A percentile compares a stretch with the other conserved stretches of the same genome.
phyloP scores from a whole-genome alignment of 2,329 filamentous ascomycete species.

The Alternaria atra region DNA sequence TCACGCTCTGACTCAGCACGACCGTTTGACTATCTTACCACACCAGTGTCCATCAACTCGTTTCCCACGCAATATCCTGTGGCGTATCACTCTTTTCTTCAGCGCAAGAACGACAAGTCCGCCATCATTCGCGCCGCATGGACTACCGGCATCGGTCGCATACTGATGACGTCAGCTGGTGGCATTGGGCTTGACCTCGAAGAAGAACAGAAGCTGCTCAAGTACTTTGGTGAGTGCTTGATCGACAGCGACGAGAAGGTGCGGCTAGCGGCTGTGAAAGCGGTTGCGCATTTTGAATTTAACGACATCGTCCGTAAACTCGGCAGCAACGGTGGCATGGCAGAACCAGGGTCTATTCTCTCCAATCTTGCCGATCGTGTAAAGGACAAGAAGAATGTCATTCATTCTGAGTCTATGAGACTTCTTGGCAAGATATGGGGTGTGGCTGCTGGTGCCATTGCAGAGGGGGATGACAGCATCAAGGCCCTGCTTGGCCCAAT shows the following conservation, averaged over 20 bases:
- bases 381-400: constrained; percentile 81
- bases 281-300: constrained; percentile 82
- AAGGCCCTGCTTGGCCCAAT: constrained; percentile 79
- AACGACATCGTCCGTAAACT: constrained; percentile 83
- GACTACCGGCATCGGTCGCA: constrained; percentile 83
- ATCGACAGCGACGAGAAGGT: constrained; percentile 92
- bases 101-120: constrained; percentile 86
- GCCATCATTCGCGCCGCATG: constrained; percentile 83
- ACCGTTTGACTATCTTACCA: constrained; percentile 72
- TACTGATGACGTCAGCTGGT: constrained; percentile 89
- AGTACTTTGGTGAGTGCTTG: constrained; percentile 79
- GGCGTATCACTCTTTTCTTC: constrained; percentile 85
- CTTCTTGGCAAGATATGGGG: constrained; percentile 89
- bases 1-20: constrained; percentile 40
- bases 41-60: constrained; percentile 85
- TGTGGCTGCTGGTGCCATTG: constrained; percentile 87
- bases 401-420: constrained; percentile 87
- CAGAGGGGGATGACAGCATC: constrained; percentile 80
- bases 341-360: constrained; percentile 79
- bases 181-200: constrained; percentile 85
- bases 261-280: constrained; percentile 85
- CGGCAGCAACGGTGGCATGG: constrained; percentile 76
- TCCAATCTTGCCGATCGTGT: constrained; percentile 85
- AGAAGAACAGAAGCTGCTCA: constrained; percentile 79
- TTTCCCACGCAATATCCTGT: constrained; percentile 83